Base-by-base conservation (phyloP, 2,329 filamentous ascomycete species). In the Knoxdaviesia proteae region DNA sequence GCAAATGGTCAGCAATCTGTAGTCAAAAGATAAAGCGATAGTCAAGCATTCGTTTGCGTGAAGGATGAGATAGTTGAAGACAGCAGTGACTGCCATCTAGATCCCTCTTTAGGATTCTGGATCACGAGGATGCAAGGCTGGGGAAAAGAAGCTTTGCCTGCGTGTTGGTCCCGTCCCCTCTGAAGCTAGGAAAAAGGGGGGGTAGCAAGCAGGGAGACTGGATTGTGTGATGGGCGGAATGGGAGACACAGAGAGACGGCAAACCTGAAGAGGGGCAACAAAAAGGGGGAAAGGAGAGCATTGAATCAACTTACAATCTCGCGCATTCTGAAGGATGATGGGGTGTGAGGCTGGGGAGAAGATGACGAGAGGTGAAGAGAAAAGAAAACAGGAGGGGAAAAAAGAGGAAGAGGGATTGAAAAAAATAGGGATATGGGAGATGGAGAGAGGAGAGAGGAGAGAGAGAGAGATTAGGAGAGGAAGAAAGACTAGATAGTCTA, bases 301-400 rank as follows among this genome's bases (percentile, higher is more conserved):
- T 46, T 46, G 42, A 42, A 41, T 41, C 40, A 38, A 74, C 72
- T 62, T 64, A 79, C 74, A 63, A 78, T 78, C 64, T 78, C 74
- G 69, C 74, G 74, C 74, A 78, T 78, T 52, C 61, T 75, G 62
- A 56, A 52, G 53, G 49, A 50, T 47, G 48, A 47, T 45, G 49
- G 46, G 50, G 46, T 47, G 52, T 48, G 33, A 46, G 42, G 44
- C 46, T 49, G 44, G 52, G 45, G 50, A 51, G 45, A 48, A 51
- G 51, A 47, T 49, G 50, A 48, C 47, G 48, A 47, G 47, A 50
- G 48, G 46, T 49, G 46, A 49, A 41, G 34, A 44, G 47, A 50
- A 48, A 38, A 42, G 44, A 44, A 47, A 42, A 47, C 44, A 40
- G 45, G 49, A 45, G 47, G 50, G 45, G 39, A 46, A 36, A 33